A percentile compares a stretch with the other conserved stretches of the same genome.
Conservation (phyloP, 2,329 filamentous ascomycete species). For the Cladosporium sp. region DNA sequence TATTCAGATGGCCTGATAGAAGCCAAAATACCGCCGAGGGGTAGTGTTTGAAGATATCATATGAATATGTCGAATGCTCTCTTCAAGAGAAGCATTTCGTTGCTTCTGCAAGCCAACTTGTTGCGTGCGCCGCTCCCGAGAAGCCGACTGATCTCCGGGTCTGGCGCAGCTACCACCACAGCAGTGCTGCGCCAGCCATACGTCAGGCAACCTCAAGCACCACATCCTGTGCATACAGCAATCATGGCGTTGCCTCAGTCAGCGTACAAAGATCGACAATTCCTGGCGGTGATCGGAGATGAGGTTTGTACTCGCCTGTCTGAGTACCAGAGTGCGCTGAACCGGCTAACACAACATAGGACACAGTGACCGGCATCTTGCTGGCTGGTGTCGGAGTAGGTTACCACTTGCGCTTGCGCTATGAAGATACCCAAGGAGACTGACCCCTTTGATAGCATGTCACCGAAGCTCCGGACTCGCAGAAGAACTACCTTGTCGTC, state of each 20-base stretch:
- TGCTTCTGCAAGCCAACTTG: neutral
- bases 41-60: neutral
- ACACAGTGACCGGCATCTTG: constrained; percentile 92
- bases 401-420: constrained; percentile 24
- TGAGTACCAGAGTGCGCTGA: constrained; percentile 24
- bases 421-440: neutral
- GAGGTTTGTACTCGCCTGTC: constrained; percentile 61
- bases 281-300: constrained; percentile 96
- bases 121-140: constrained; percentile 4
- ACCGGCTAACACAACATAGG: constrained; percentile 55
- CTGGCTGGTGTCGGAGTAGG: constrained; percentile 92
- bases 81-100: neutral
- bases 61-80: neutral
- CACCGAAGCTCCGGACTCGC: constrained; percentile 79
- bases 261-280: constrained; percentile 79
- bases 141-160: constrained; percentile 11
- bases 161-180: constrained; percentile 13
- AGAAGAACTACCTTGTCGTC: constrained; percentile 98
- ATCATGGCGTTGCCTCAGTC: constrained; percentile 62
- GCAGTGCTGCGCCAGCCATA: constrained; percentile 3
- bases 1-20: neutral
- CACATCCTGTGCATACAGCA: constrained; percentile 8
- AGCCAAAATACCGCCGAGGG: neutral
- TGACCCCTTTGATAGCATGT: constrained; percentile 67
- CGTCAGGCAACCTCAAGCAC: constrained; percentile 14